A percentile compares a stretch with the other conserved stretches of the same genome.
Conservation (phyloP, 140 eudicot species). For the Ambrosia hybrid region DNA sequence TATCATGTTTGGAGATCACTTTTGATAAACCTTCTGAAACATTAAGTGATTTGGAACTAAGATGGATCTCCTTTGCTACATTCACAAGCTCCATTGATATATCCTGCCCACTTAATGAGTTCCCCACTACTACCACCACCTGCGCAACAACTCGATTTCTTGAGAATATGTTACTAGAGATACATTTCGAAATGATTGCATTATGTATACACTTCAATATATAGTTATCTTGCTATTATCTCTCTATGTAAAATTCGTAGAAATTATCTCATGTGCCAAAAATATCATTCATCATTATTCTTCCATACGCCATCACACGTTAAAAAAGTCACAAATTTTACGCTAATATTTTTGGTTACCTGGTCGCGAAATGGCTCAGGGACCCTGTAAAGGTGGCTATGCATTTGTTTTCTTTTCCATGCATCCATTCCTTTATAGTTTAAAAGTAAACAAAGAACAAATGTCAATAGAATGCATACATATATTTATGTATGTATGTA, state of each 20-base stretch:
- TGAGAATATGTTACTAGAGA: background rate
- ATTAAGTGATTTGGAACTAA: constrained; percentile 47
- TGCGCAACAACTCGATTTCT: constrained; percentile 16
- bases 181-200: too few species aligned
- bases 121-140: constrained; percentile 93
- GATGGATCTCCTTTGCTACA: constrained; percentile 32
- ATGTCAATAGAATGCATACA: background rate
- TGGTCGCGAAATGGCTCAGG: constrained; percentile 78
- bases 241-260: too few species aligned
- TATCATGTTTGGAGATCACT: constrained; percentile 66
- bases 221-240: too few species aligned
- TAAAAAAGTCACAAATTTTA: background rate
- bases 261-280: too few species aligned
- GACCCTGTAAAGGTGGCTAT: constrained; percentile 76
- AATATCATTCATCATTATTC: too few species aligned
- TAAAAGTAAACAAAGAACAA: background rate
- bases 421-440: constrained; percentile 58
- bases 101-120: constrained; percentile 85
- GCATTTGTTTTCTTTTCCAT: constrained; percentile 84
- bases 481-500: background rate
- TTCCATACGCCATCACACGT: too few species aligned
- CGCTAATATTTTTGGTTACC: constrained; percentile 37
- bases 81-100: constrained; percentile 78
- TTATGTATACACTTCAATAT: too few species aligned
- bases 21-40: constrained; percentile 73